Percentiles rank a stretch among this genome's conserved stretches.
Conservation (phyloP, 1,139 yeast species). For the Protomyces inouyei region DNA sequence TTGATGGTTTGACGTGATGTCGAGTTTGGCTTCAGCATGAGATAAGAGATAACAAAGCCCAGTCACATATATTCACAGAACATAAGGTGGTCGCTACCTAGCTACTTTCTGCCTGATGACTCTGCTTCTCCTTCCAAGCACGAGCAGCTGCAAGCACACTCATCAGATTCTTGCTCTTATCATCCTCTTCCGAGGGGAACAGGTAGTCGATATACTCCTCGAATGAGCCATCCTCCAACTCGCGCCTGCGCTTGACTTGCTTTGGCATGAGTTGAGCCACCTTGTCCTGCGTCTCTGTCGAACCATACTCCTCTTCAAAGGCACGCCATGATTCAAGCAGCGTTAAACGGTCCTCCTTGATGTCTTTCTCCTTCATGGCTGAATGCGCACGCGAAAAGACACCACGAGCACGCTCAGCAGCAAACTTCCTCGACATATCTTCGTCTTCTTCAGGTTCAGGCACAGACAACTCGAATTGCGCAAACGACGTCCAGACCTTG, state of each 20-base stretch:
- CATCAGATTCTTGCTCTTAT: slow-evolving; percentile 25
- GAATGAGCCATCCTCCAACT: slow-evolving; percentile 47
- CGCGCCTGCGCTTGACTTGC: slow-evolving; percentile 48
- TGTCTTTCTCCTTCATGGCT: slow-evolving; percentile 43
- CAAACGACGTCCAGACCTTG: slow-evolving; percentile 54
- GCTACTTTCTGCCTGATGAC: neutral
- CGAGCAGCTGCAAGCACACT: slow-evolving; percentile 24
- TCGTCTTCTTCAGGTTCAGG: slow-evolving; percentile 43
- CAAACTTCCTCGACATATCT: slow-evolving; percentile 50
- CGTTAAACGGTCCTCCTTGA: slow-evolving; percentile 48
- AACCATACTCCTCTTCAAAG: slow-evolving; percentile 66
- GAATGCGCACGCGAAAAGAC: slow-evolving; percentile 56
- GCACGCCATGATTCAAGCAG: slow-evolving; percentile 60
- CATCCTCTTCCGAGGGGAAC: slow-evolving; percentile 56
- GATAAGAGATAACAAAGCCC: neutral
- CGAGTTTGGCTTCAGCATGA: neutral
- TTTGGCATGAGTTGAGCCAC: slow-evolving; percentile 55
- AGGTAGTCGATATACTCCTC: slow-evolving; percentile 56
- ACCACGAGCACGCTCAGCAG: slow-evolving; percentile 38
- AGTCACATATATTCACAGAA: neutral
- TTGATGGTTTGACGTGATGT: no score
- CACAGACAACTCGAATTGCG: slow-evolving; percentile 52
- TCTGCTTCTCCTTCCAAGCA: slow-evolving; percentile 28
- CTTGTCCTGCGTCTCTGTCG: slow-evolving; percentile 39
- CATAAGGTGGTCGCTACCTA: no score